Conservation (phyloP, 2,329 filamentous ascomycete genomes). For the Fusarium guadeloupense region DNA sequence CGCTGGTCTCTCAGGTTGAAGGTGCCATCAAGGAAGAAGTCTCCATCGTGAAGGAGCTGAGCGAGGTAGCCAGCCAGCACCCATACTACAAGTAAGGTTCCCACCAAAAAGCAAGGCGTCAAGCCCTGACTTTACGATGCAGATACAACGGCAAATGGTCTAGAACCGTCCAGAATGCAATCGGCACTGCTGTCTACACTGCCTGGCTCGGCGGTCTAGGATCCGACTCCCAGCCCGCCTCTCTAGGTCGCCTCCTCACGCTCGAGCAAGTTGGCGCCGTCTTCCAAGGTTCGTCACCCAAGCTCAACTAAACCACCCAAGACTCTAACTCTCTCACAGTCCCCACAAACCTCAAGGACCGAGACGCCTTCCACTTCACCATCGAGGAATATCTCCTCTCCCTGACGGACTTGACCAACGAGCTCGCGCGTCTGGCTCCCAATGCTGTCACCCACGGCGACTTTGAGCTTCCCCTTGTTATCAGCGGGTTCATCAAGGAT, state of each 20-base stretch:
- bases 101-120: not conserved
- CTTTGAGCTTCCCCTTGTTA: conserved; percentile 83
- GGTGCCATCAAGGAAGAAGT: conserved; percentile 77
- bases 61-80: conserved; percentile 78
- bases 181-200: conserved; percentile 63
- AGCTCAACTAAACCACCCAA: not conserved
- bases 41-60: conserved; percentile 74
- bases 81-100: conserved; percentile 89
- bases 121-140: conserved; percentile 8
- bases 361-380: conserved; percentile 91
- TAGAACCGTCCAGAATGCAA: conserved; percentile 82
- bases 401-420: conserved; percentile 86
- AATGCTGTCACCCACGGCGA: conserved; percentile 92
- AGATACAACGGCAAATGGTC: conserved; percentile 88
- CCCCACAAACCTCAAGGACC: conserved; percentile 88
- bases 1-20: conserved; percentile 75
- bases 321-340: conserved; percentile 61
- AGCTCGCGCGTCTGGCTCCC: conserved; percentile 88
- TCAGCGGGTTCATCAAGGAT: conserved; percentile 93
- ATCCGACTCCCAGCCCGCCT: conserved; percentile 61
- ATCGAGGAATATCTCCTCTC: conserved; percentile 97
- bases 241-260: conserved; percentile 76
- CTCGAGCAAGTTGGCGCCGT: conserved; percentile 87
- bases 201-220: conserved; percentile 83
- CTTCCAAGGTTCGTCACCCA: conserved; percentile 68